Conservation (phyloP, 2,329 filamentous ascomycete species). For the Fusarium concolor region DNA sequence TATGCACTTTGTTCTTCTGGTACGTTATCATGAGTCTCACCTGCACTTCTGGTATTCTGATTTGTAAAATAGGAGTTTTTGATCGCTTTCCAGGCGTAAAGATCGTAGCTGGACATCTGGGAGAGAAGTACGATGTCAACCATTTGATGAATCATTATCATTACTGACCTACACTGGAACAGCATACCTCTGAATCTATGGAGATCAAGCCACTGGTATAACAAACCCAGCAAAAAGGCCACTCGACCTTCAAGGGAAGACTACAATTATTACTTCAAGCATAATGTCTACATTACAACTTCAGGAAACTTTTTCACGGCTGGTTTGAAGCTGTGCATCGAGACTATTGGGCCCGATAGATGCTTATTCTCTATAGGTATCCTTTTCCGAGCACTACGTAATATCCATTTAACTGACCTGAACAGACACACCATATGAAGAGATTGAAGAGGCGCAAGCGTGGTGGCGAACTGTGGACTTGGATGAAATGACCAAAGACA, state of each 20-base stretch:
- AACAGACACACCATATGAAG: slow-evolving; percentile 19
- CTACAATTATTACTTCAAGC: slow-evolving; percentile 6
- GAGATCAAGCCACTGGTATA: slow-evolving; percentile 20
- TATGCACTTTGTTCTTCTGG: slow-evolving; percentile 28
- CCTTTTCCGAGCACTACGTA: too few species aligned
- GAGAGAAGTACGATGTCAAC: slow-evolving; percentile 19
- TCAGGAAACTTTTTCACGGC: slow-evolving; percentile 21
- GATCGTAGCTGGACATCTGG: slow-evolving; percentile 20
- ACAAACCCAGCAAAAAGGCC: slow-evolving; percentile 1
- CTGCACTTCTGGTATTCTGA: neutral
- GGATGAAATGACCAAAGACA: neutral
- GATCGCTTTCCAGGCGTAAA: slow-evolving; percentile 6
- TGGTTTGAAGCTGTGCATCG: slow-evolving; percentile 2
- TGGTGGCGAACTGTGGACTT: slow-evolving; percentile 18
- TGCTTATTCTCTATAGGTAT: slow-evolving; percentile 26
- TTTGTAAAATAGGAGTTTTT: too few species aligned
- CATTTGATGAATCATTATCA: too few species aligned
- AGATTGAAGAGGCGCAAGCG: slow-evolving; percentile 13
- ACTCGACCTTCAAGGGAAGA: slow-evolving; percentile 14
- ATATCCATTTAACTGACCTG: too few species aligned
- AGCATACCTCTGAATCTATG: slow-evolving; percentile 23
- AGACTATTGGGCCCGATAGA: neutral
- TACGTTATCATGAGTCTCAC: accelerated
- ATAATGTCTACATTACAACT: slow-evolving; percentile 21
- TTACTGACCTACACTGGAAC: too few species aligned